Conservation (phyloP, 2,329 filamentous ascomycete genomes). For the Cercospora sesami region DNA sequence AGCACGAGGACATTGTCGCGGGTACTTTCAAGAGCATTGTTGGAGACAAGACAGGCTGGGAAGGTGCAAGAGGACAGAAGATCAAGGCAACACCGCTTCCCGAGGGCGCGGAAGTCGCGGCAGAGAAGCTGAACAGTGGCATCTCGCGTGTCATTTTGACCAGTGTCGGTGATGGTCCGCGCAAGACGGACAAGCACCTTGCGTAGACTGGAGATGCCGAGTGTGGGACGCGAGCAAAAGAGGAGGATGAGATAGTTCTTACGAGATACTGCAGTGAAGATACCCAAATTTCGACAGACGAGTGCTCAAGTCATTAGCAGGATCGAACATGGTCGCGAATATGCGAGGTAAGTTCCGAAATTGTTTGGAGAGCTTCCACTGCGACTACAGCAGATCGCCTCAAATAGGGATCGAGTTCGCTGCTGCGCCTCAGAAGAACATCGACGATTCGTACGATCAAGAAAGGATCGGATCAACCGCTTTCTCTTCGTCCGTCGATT, state of each 20-base stretch:
- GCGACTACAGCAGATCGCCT: too few species aligned
- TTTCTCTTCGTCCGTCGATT: too few species aligned
- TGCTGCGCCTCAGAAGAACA: neutral
- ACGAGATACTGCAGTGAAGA: neutral
- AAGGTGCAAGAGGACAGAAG: conserved; percentile 54
- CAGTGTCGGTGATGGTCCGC: conserved; percentile 83
- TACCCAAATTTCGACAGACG: neutral
- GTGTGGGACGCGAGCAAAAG: neutral
- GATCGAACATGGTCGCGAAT: too few species aligned
- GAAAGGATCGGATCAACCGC: neutral
- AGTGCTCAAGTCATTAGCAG: neutral
- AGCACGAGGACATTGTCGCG: conserved; percentile 70
- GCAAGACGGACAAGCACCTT: conserved; percentile 67
- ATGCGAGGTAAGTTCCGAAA: neutral
- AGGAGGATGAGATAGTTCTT: neutral
- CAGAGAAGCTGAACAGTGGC: conserved; percentile 64
- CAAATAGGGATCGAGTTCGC: too few species aligned
- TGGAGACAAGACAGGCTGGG: conserved; percentile 69
- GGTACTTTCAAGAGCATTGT: conserved; percentile 74
- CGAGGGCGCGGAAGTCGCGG: conserved; percentile 62
- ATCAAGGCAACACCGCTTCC: conserved; percentile 56
- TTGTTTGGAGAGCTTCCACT: too few species aligned
- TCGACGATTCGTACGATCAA: neutral
- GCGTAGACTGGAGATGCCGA: conserved; percentile 16
- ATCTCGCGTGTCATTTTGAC: conserved; percentile 90